Percentiles rank a stretch among this genome's conserved stretches.
Evolutionary conservation across 345 rosid genomes (phyloP).

Genomic region (Carallia brachiata): DNA sequence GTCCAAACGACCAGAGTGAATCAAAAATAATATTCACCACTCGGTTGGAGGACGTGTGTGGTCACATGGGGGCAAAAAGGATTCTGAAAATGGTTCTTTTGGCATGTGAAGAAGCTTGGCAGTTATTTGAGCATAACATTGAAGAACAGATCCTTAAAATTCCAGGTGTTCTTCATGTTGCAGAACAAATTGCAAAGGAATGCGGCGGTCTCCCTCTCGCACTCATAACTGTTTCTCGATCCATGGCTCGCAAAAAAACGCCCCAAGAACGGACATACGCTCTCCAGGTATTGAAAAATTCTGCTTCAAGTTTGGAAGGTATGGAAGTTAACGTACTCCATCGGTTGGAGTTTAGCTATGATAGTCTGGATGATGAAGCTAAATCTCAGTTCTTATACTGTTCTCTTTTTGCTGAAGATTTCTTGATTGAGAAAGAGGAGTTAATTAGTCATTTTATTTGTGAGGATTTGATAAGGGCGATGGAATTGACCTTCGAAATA

Average conservation of each 20-base stretch:
- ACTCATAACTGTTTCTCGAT: neutral
- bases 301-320: too few relatives aligned
- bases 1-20: neutral
- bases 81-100: conserved; percentile 2
- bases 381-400: conserved; percentile 18
- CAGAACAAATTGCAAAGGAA: neutral
- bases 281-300: neutral
- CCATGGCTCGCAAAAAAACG: conserved; percentile 8
- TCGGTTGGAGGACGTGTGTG: neutral
- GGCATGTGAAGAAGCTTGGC: neutral
- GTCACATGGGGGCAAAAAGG: conserved; percentile 4
- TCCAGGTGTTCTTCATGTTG: neutral
- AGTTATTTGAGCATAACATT: neutral
- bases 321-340: neutral
- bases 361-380: neutral
- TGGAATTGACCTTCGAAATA: neutral
- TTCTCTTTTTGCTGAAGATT: conserved; percentile 20
- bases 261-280: conserved; percentile 14
- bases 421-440: neutral
- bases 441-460: conserved; percentile 15
- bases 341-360: conserved; percentile 5
- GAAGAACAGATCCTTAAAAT: neutral
- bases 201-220: conserved; percentile 23
- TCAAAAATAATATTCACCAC: conserved; percentile 17
- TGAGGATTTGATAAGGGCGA: conserved; percentile 15